A percentile compares a stretch with the other conserved stretches of the same genome.
Evolutionary conservation across 2,329 filamentous ascomycete species (phyloP).

Genomic region (Arthrobotrys sphaeroides): DNA sequence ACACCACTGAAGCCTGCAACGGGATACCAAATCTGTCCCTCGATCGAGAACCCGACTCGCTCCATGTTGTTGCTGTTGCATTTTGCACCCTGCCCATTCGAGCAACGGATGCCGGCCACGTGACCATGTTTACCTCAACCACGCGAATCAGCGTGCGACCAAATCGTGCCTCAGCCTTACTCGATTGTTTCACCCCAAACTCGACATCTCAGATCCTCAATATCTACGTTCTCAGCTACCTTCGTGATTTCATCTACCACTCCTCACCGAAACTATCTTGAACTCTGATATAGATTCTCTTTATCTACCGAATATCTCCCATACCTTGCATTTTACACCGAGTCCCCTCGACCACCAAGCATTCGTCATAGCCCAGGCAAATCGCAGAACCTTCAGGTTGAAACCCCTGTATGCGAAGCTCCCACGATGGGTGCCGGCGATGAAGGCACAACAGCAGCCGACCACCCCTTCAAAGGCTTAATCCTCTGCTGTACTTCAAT

Average conservation of each 20-base stretch:
- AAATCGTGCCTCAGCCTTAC: slow-evolving; percentile 4
- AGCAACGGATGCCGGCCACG: neutral
- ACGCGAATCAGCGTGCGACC: slow-evolving; percentile 1
- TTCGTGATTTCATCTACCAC: no score
- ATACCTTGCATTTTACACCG: no score
- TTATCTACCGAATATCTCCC: no score
- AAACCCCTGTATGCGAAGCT: neutral
- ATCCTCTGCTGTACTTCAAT: slow-evolving; percentile 90
- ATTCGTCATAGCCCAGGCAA: no score
- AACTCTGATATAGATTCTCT: no score
- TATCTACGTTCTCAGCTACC: neutral
- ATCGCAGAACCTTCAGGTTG: no score
- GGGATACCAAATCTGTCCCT: no score
- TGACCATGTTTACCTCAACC: slow-evolving; percentile 12
- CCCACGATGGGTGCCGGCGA: slow-evolving; percentile 25
- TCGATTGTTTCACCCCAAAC: neutral
- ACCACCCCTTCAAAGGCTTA: slow-evolving; percentile 73
- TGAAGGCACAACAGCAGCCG: slow-evolving; percentile 40
- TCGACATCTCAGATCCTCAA: neutral
- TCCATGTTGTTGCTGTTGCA: slow-evolving; percentile 8
- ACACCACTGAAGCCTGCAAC: no score
- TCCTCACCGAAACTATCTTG: no score
- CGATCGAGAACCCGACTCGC: no score
- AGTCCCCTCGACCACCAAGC: no score
- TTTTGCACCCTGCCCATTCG: neutral